Base-by-base conservation (phyloP, 2,329 filamentous ascomycete species). In the Sporothrix humicola region DNA sequence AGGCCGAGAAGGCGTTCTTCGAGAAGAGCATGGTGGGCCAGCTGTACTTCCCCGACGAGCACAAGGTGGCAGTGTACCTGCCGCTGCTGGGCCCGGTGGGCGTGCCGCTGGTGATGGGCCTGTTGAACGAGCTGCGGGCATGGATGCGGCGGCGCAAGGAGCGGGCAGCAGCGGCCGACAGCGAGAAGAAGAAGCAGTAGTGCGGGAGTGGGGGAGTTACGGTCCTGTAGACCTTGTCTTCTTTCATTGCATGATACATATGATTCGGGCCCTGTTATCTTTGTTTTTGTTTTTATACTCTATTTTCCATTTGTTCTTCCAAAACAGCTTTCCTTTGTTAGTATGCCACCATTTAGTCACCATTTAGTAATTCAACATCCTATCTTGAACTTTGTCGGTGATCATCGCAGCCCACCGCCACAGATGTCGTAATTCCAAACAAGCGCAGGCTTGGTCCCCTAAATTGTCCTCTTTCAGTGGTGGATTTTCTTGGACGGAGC, bases 1-100 rank as follows among this genome's bases (percentile, higher is more conserved):
- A 97, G 80, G 95, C 94, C 0, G 96, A 99, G 81, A 90, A 92
- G 75, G 95, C 95, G 0, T 99, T 99, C 82, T 99, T 99, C 78
- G 96, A 99, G 82, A 97, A 97, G 83, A 97, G 93, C 79, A 99
- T 99, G 96, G 96, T 99, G 13, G 96, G 95, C 0, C 96, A 98
- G 83, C 91, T 98, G 1, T 99, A 98, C 82, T 99, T 99, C 81
- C 96, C 96, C 0, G 96, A 99, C 79, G 96, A 99, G 83, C 96
- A 99, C 82, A 99, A 98, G 82, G 89, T 99, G 31, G 96, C 96
- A 0, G 96, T 99, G 0, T 99, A 99, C 81, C 83, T 99, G 78
- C 96, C 96, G 0, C 84, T 99, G 12, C 83, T 99, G 56, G 96
- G 96, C 0, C 96, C 96, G 0, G 90, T 98, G 56, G 94, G 93